Evolutionary conservation across 192 early-diverging fungal species (phyloP).

Genomic region (Podila epigama): DNA sequence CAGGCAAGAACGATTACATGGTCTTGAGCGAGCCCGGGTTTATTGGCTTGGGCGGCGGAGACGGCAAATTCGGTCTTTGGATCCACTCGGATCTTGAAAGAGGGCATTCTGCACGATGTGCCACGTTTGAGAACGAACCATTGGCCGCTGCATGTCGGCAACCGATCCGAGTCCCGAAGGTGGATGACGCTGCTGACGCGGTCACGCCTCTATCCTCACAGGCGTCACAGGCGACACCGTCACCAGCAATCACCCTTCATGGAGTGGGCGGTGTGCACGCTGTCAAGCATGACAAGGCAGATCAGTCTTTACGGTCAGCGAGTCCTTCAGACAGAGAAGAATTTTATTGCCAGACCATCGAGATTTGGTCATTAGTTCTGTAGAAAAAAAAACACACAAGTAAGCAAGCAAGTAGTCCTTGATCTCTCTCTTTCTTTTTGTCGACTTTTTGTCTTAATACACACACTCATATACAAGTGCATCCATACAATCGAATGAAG

Average conservation of each 20-base stretch:
- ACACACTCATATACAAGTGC: neutral
- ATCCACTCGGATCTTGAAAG: slow-evolving; percentile 73
- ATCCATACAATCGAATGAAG: neutral
- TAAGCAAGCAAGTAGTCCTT: neutral
- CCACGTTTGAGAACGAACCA: slow-evolving; percentile 80
- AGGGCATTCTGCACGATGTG: slow-evolving; percentile 72
- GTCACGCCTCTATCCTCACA: too few species aligned
- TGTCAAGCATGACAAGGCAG: neutral
- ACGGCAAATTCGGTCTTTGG: slow-evolving; percentile 81
- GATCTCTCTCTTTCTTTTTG: neutral
- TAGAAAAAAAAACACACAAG: neutral
- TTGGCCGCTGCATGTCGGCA: slow-evolving; percentile 49
- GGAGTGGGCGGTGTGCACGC: too few species aligned
- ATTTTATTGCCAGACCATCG: slow-evolving; percentile 45
- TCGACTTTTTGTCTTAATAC: too few species aligned
- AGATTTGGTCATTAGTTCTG: slow-evolving; percentile 38
- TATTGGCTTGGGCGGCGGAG: slow-evolving; percentile 80
- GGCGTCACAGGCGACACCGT: too few species aligned
- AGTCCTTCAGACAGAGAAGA: slow-evolving; percentile 25
- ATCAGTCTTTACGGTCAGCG: neutral
- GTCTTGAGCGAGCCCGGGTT: slow-evolving; percentile 76
- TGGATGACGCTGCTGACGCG: neutral
- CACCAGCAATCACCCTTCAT: too few species aligned
- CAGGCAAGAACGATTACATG: slow-evolving; percentile 84
- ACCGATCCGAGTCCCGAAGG: slow-evolving; percentile 3